Base-by-base conservation (phyloP, 176 grass and related monocot species). In the Carex parvula region DNA sequence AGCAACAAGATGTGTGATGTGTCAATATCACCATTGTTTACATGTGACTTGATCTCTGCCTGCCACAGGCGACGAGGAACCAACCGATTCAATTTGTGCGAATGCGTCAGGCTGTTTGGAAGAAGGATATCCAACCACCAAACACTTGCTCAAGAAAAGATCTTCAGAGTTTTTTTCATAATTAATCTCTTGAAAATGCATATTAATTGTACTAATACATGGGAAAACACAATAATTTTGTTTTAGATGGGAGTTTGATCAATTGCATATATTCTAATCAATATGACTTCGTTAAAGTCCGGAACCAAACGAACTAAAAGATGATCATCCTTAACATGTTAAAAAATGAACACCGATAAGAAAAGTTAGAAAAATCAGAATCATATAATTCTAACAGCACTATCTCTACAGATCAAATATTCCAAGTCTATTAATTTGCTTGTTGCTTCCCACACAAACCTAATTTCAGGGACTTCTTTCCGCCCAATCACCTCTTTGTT, bases 1-100 rank as follows among this genome's bases (percentile, higher is more conserved):
- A 88, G 81, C 81, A 44, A 84, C 70, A 24, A 57, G 20, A 80
- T 79, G 39, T 81, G 33, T 3, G 81, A 35, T 88, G 81, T 66
- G 76, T 57, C 18, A 78, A 84, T 77, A 79, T 84, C 70, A 84
- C 70, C 32, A 82, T 88, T 33, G 21, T 20, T 6, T 46, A 84
- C 5, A 37, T 88, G 86, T 60, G 79, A 73, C 59, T 88, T 88
- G 11, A 65, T 53, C 2, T 70, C 70, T 3, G 81, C 33, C 17
- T 3, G 81, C 20, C 10, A 39, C 37, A 61, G 53, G 59, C 0
- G n/a, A 66, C 2, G 0, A 52, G 42, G 41, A 41, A 42, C 41
- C 41, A 14, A 15, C 37, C 12, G 42, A 24, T 3, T 8, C 86
- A 11, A 41, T 78, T 35, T 84, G 86, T 77, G 58, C 48, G 12